Percentiles rank a stretch among this genome's conserved stretches.
These are phyloP conservation scores for Dacryopinax spathularia DNA, from an alignment of 768 basidiomycete genomes.

Conservation along the genomic window DNA sequence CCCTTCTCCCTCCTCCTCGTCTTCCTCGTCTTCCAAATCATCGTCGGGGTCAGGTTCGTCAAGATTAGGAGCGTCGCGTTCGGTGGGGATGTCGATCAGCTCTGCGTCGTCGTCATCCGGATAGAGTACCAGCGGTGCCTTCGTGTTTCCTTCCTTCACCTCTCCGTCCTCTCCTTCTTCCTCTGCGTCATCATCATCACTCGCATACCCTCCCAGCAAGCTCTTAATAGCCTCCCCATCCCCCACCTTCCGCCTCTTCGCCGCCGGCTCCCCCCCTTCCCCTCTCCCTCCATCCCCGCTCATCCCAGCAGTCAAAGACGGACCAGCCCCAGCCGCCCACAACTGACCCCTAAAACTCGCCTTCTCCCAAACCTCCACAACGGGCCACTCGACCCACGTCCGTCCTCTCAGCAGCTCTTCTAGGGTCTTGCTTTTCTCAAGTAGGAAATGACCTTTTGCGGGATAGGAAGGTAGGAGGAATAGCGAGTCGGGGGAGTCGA, in stretches of 20 bases:
- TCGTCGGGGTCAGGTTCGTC: too few relatives aligned
- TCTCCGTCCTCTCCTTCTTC: neutral
- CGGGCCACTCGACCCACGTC: neutral
- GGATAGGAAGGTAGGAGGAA: slow-evolving; percentile 5
- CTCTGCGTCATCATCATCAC: slow-evolving; percentile 5
- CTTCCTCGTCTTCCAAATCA: neutral
- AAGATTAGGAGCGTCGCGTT: too few relatives aligned
- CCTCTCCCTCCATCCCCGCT: slow-evolving; percentile 10
- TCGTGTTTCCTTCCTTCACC: neutral
- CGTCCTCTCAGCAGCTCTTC: neutral
- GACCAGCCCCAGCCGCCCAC: neutral
- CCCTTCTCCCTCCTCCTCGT: neutral
- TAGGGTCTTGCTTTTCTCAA: neutral
- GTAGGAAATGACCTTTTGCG: slow-evolving; percentile 2
- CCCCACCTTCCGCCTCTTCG: neutral
- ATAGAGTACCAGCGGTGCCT: neutral
- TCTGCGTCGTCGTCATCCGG: neutral
- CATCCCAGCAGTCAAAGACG: neutral
- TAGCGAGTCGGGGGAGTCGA: slow-evolving; percentile 8
- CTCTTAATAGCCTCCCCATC: neutral
- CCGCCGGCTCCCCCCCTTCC: slow-evolving; percentile 2
- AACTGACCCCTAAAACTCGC: neutral
- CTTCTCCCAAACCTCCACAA: neutral
- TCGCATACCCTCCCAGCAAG: neutral
- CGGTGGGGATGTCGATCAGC: neutral